Percentiles rank a stretch among this genome's conserved stretches.
Conservation (phyloP, 2,329 filamentous ascomycete genomes). For the Paraconiothyrium brasiliense region DNA sequence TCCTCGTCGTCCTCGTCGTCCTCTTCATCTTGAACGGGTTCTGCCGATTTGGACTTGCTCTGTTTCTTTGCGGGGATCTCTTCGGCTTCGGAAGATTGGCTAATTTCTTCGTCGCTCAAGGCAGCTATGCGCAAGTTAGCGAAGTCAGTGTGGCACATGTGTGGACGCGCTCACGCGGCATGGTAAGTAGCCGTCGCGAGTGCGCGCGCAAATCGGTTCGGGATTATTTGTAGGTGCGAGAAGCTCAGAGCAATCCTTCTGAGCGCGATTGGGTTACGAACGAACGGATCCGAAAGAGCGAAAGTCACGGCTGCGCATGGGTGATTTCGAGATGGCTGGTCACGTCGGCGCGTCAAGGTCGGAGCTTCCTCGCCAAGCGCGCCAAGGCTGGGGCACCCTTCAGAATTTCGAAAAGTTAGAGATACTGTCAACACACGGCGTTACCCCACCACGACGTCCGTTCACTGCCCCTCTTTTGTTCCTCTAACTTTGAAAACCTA, state of each 20-base stretch:
- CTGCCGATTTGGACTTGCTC: constrained; percentile 26
- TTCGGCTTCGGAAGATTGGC: constrained; percentile 41
- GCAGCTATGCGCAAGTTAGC: constrained; percentile 46
- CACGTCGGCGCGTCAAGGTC: constrained; percentile 25
- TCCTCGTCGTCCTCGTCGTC: constrained; percentile 45
- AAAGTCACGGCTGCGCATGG: constrained; percentile 7
- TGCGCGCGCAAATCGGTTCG: constrained; percentile 1
- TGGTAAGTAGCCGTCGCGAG: constrained; percentile 21
- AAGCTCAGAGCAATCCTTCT: constrained; percentile 8
- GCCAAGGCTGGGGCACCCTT: constrained; percentile 16
- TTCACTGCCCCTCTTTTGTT: constrained; percentile 16
- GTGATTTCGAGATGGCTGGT: constrained; percentile 1
- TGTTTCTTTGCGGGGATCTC: constrained; percentile 38
- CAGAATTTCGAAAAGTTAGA: constrained; percentile 28
- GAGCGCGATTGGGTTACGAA: constrained; percentile 25
- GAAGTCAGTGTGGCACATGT: constrained; percentile 3
- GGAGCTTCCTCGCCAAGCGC: constrained; percentile 9
- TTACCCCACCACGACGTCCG: constrained; percentile 39
- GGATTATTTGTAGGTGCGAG: constrained; percentile 10
- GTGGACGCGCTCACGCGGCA: constrained; percentile 46
- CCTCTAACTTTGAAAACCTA: constrained; percentile 14
- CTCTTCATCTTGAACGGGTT: constrained; percentile 26
- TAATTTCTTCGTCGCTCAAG: constrained; percentile 51
- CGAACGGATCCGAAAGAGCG: constrained; percentile 18
- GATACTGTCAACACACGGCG: constrained; percentile 28